These are phyloP conservation scores for Carpinus viminea DNA, from an alignment of 306 rosid species.

Conservation along the genomic window DNA sequence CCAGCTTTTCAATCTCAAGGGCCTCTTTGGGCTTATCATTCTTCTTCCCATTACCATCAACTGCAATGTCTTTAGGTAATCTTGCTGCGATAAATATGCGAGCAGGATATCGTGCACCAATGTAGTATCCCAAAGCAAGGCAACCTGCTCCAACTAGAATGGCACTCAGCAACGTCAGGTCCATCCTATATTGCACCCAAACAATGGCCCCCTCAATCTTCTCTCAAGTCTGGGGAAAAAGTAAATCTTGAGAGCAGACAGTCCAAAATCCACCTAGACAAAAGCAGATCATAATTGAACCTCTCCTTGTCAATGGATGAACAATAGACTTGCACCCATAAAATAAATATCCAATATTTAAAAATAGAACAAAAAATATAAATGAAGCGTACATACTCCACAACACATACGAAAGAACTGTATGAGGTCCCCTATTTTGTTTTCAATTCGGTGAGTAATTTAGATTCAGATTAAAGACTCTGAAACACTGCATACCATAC, in stretches of 20 bases:
- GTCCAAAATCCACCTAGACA: constrained; percentile 7
- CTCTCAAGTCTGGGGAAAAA: background rate
- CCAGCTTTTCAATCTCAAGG: constrained; percentile 76
- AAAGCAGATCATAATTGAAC: background rate
- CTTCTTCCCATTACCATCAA: constrained; percentile 35
- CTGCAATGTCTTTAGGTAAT: constrained; percentile 33
- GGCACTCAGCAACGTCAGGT: constrained; percentile 76
- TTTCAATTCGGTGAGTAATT: background rate
- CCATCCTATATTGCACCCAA: constrained; percentile 44
- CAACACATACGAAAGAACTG: background rate
- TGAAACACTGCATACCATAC: background rate
- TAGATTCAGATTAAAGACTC: background rate
- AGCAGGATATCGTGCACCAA: constrained; percentile 65
- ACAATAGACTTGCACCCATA: background rate
- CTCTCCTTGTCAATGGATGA: background rate
- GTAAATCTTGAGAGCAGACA: background rate
- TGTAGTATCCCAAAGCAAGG: constrained; percentile 78
- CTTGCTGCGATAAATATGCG: constrained; percentile 41
- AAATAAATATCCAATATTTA: background rate
- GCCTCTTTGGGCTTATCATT: constrained; percentile 55
- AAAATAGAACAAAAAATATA: background rate
- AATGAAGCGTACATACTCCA: background rate
- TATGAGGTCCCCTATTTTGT: background rate
- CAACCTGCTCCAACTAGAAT: constrained; percentile 83
- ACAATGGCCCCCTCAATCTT: background rate